Conservation (phyloP, 2,329 filamentous ascomycete genomes). For the Fusarium pseudonygamai region DNA sequence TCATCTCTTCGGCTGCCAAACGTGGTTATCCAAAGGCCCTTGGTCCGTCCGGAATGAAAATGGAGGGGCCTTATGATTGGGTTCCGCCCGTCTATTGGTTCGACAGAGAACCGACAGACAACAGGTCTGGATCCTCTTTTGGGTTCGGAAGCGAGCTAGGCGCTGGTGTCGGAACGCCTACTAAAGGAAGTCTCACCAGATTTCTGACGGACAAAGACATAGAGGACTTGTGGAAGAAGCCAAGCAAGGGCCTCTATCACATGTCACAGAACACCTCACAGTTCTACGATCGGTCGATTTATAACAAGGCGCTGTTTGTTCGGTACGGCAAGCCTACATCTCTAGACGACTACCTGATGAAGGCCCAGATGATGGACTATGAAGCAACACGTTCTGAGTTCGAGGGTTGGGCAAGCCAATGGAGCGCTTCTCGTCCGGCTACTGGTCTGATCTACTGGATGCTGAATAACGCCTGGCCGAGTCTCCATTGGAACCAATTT, state of each 20-base stretch:
- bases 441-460: background rate
- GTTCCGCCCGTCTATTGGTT: background rate
- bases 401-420: background rate
- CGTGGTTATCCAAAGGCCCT: background rate
- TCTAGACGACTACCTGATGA: background rate
- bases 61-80: background rate
- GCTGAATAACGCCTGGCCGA: background rate
- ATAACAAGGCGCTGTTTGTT: background rate
- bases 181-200: background rate
- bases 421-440: background rate
- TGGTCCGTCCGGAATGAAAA: background rate
- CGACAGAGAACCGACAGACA: background rate
- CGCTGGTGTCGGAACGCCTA: background rate
- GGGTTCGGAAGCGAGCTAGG: background rate
- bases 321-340: background rate
- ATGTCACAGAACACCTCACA: background rate
- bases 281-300: background rate
- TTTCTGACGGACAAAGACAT: background rate
- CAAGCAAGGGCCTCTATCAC: background rate
- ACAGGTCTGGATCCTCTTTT: background rate
- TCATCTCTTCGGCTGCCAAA: background rate
- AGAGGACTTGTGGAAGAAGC: background rate
- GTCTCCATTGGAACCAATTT: background rate
- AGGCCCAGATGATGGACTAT: background rate
- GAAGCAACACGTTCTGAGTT: background rate